A percentile compares a stretch with the other conserved stretches of the same genome.
Evolutionary conservation across 257 asterid genomes (phyloP).

Genomic region (Fraxinus quadrangulata): DNA sequence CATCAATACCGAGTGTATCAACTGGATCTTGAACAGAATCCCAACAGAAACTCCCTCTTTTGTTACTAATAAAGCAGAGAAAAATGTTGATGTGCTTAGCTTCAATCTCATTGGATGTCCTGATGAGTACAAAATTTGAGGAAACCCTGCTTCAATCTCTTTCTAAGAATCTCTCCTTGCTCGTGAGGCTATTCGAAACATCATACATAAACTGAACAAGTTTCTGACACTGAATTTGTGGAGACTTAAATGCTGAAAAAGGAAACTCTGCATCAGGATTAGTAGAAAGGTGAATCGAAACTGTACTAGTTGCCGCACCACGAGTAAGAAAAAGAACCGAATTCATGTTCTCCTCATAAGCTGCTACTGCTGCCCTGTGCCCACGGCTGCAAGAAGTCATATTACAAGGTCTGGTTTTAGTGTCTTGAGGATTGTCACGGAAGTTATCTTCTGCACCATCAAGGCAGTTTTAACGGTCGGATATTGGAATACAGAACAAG

Average conservation of each 20-base stretch:
- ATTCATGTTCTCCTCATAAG: slow-evolving; percentile 17
- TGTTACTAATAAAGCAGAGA: background rate
- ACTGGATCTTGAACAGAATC: slow-evolving; percentile 7
- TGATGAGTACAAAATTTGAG: slow-evolving; percentile 19
- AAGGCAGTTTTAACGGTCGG: slow-evolving; percentile 20
- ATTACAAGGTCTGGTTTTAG: slow-evolving; percentile 20
- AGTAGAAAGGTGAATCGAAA: background rate
- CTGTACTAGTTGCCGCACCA: slow-evolving; percentile 10
- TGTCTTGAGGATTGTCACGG: slow-evolving; percentile 1
- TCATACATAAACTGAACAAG: background rate
- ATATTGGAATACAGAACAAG: background rate
- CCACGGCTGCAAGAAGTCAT: slow-evolving; percentile 29
- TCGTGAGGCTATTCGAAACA: background rate
- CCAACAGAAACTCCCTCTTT: slow-evolving; percentile 22
- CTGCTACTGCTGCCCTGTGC: background rate
- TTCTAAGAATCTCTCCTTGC: background rate
- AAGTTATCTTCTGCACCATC: slow-evolving; percentile 15
- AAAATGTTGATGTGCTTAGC: background rate
- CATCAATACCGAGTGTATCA: background rate
- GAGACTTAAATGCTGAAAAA: slow-evolving; percentile 7
- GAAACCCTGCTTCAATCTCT: background rate
- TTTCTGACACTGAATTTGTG: background rate
- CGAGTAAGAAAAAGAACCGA: background rate
- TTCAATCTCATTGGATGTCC: slow-evolving; percentile 9
- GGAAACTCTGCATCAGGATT: slow-evolving; percentile 12